Conservation (phyloP, 2,329 filamentous ascomycete species). For the Alternaria triticina region DNA sequence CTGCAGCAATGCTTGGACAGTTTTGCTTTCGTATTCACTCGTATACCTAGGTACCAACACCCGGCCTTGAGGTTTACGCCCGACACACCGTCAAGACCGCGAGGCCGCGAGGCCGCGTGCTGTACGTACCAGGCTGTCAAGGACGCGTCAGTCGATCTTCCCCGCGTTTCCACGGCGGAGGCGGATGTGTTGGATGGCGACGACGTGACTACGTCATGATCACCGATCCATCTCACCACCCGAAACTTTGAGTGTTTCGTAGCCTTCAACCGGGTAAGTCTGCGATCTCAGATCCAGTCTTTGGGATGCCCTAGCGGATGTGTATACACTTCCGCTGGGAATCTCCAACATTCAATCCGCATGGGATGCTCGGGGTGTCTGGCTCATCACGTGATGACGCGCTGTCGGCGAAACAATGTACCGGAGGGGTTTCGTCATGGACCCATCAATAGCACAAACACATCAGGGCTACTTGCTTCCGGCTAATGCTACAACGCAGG, state of each 20-base stretch:
- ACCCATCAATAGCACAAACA: not conserved
- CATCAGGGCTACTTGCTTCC: not conserved
- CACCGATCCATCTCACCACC: not conserved
- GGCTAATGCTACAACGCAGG: not conserved
- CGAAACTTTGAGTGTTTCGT: not conserved
- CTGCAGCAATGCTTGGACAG: not conserved
- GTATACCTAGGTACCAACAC: not conserved
- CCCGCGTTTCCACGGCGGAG: slow-evolving; percentile 5
- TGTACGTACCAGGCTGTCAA: slow-evolving; percentile 13
- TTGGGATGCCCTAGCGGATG: not conserved
- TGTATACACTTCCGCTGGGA: not conserved
- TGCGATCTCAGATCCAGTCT: not conserved
- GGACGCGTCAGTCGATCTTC: slow-evolving; percentile 21
- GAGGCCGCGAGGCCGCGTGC: slow-evolving; percentile 9
- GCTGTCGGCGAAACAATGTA: not conserved
- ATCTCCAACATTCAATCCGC: not conserved
- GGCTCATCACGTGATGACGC: slow-evolving; percentile 4
- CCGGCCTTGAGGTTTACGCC: not conserved
- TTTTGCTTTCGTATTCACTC: not conserved
- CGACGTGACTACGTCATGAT: slow-evolving; percentile 4
- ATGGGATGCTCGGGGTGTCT: not conserved
- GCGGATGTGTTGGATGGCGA: slow-evolving; percentile 7
- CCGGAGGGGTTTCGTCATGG: not conserved
- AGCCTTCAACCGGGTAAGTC: not conserved
- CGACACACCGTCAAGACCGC: not conserved